Conservation (phyloP, 345 rosid genomes). For the Excoecaria agallocha region DNA sequence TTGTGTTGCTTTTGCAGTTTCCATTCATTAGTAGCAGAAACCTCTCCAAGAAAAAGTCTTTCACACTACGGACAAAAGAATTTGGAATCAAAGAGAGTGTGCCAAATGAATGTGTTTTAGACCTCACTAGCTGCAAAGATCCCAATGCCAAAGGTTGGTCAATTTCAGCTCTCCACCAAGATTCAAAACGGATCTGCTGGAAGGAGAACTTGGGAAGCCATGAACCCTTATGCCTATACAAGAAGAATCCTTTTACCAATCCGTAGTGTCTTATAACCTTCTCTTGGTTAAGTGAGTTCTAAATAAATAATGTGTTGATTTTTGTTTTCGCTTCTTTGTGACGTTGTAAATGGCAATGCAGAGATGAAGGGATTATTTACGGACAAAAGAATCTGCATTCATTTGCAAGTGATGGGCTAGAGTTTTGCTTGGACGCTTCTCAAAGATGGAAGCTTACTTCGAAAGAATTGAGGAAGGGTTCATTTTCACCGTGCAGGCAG, state of each 20-base stretch:
- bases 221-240: constrained; percentile 63
- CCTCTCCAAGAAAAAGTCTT: constrained; percentile 13
- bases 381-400: constrained; percentile 46
- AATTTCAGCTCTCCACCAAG: constrained; percentile 39
- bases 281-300: constrained; percentile 7
- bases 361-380: constrained; percentile 50
- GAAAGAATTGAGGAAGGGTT: constrained; percentile 47
- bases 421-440: constrained; percentile 73
- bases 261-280: constrained; percentile 37
- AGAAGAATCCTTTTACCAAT: constrained; percentile 46
- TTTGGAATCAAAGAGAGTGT: constrained; percentile 20
- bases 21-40: constrained; percentile 38
- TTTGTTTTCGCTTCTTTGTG: not conserved
- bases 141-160: constrained; percentile 61
- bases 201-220: constrained; percentile 31
- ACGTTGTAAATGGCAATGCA: constrained; percentile 29
- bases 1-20: constrained; percentile 43
- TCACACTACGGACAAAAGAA: constrained; percentile 8
- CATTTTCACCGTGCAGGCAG: constrained; percentile 64
- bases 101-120: constrained; percentile 37
- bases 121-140: constrained; percentile 70
- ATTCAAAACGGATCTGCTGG: constrained; percentile 68
- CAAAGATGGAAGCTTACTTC: constrained; percentile 63
- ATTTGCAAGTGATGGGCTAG: constrained; percentile 49
- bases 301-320: not conserved